Evolutionary conservation across 208 protist species (phyloP).

Genomic region (Lotmaria passim): DNA sequence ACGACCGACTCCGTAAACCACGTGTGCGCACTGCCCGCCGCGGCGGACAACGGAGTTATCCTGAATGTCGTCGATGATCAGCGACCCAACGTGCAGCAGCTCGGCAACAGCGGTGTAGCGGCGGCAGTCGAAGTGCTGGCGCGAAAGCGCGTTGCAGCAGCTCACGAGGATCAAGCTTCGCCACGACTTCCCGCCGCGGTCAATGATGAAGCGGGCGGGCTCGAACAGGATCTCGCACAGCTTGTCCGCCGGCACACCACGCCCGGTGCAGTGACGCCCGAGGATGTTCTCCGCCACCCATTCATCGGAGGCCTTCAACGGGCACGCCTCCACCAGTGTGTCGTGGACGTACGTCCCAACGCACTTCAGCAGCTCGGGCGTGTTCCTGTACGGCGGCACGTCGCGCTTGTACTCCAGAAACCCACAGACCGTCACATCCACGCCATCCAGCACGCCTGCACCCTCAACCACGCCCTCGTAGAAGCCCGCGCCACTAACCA

Average conservation of each 20-base stretch:
- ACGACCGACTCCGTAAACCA: conserved; percentile 50
- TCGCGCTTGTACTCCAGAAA: conserved; percentile 54
- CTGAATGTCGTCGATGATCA: conserved; percentile 83
- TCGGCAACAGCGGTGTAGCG: conserved; percentile 63
- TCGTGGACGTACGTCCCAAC: conserved; percentile 41
- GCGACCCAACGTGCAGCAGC: conserved; percentile 72
- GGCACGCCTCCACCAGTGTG: conserved; percentile 47
- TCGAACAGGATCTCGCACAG: conserved; percentile 57
- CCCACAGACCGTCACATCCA: conserved; percentile 31
- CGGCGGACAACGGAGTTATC: conserved; percentile 70
- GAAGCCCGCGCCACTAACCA: conserved; percentile 49
- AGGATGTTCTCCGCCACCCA: conserved; percentile 64
- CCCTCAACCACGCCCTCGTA: conserved; percentile 54
- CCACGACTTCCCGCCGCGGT: conserved; percentile 72
- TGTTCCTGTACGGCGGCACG: conserved; percentile 21
- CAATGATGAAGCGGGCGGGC: conserved; percentile 62
- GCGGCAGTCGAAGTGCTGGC: conserved; percentile 61
- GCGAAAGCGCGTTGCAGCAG: conserved; percentile 54
- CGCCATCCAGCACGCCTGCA: conserved; percentile 27
- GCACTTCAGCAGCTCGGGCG: conserved; percentile 41
- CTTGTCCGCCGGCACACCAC: conserved; percentile 28
- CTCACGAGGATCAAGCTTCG: conserved; percentile 63
- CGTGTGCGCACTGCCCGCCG: conserved; percentile 57
- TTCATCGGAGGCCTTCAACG: conserved; percentile 31
- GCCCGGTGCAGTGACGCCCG: conserved; percentile 25